A percentile compares a stretch with the other conserved stretches of the same genome.
phyloP scores from a whole-genome alignment of 805 yeast species.

The Sugiyamaella lignohabitans region DNA sequence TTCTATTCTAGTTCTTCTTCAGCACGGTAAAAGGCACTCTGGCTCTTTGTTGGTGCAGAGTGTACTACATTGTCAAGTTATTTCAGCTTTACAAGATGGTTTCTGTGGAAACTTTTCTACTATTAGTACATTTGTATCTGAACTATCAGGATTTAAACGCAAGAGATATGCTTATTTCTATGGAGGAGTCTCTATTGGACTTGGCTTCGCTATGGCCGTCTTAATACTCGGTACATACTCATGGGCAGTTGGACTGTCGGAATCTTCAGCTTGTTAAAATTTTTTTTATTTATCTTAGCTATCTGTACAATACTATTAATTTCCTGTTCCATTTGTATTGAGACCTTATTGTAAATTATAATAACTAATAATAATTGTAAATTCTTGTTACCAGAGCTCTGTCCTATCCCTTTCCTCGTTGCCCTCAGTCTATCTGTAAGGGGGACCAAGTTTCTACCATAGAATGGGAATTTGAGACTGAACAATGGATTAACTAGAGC shows the following conservation, averaged over 20 bases:
- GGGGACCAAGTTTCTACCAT: no score
- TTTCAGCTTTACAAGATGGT: conserved; percentile 54
- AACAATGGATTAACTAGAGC: no score
- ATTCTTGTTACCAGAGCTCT: no score
- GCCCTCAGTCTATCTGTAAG: no score
- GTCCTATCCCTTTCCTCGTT: no score
- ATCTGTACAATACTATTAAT: no score
- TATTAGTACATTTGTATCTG: conserved; percentile 70
- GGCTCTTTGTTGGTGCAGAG: conserved; percentile 21
- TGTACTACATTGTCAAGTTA: conserved; percentile 43
- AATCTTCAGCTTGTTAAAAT: neutral
- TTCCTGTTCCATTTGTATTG: no score
- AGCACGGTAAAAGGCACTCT: conserved; percentile 36
- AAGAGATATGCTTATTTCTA: conserved; percentile 43
- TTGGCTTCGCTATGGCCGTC: conserved; percentile 45
- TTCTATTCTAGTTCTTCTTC: conserved; percentile 39
- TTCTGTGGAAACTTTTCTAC: conserved; percentile 69
- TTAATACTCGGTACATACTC: conserved; percentile 64
- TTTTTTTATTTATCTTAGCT: no score
- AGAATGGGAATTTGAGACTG: no score
- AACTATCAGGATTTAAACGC: conserved; percentile 39
- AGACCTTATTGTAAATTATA: no score
- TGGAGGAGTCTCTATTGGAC: conserved; percentile 41
- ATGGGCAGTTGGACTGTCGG: conserved; percentile 50
- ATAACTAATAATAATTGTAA: no score